A percentile compares a stretch with the other conserved stretches of the same genome.
phyloP scores from a whole-genome alignment of 805 yeast genomes.

The Kregervanrija pseudodelftensis region DNA sequence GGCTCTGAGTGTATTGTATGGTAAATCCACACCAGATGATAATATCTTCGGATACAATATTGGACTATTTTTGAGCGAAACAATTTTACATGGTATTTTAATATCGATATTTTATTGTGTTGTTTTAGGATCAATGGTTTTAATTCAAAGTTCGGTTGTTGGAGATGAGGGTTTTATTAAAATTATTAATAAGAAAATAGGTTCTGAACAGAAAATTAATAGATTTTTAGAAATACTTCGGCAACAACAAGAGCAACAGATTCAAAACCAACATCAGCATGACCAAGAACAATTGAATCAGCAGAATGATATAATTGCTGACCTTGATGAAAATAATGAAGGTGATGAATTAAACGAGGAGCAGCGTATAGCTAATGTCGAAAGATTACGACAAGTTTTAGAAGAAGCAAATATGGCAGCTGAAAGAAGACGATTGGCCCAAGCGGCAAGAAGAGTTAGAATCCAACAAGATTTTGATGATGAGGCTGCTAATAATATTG shows the following conservation, averaged over 20 bases:
- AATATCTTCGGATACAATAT: conserved; percentile 3
- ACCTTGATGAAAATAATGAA: not conserved
- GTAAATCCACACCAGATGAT: conserved; percentile 1
- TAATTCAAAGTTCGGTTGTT: conserved; percentile 58
- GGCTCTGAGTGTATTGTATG: conserved; percentile 12
- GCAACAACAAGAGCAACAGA: not conserved
- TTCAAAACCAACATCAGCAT: not conserved
- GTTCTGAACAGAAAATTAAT: conserved; percentile 40
- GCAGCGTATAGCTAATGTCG: not conserved
- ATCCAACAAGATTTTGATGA: too few relatives aligned
- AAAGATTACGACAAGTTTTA: not conserved
- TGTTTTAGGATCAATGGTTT: conserved; percentile 13
- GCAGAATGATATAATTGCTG: not conserved
- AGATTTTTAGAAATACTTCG: conserved; percentile 1
- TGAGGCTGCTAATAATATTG: too few relatives aligned
- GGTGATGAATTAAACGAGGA: not conserved
- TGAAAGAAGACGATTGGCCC: not conserved
- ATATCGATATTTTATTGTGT: conserved; percentile 17
- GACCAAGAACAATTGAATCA: not conserved
- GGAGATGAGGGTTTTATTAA: conserved; percentile 62
- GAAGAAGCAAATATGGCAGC: not conserved
- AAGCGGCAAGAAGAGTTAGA: not conserved
- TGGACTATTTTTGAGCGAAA: conserved; percentile 4
- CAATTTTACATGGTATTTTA: conserved; percentile 13
- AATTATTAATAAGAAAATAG: conserved; percentile 51